phyloP scores from a whole-genome alignment of 768 basidiomycete genomes.

The Pleurotus cornucopiae region DNA sequence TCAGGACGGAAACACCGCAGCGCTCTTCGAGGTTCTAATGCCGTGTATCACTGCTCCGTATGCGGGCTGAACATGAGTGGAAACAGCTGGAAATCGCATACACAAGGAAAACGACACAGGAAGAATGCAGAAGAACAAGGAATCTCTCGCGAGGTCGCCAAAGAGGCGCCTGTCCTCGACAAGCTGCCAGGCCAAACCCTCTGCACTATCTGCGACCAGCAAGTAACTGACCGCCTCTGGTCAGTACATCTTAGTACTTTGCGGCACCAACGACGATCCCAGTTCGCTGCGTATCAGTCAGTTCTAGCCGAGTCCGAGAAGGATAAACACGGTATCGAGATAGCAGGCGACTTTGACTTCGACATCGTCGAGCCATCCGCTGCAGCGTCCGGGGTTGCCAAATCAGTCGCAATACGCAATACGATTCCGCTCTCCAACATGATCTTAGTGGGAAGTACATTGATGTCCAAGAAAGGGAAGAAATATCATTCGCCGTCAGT shows the following conservation, averaged over 20 bases:
- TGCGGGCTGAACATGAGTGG: conserved; percentile 24
- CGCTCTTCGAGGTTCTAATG: conserved; percentile 18
- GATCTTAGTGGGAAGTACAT: conserved; percentile 19
- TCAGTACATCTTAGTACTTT: conserved; percentile 21
- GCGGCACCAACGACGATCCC: conserved; percentile 31
- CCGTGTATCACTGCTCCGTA: conserved; percentile 23
- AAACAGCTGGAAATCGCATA: conserved; percentile 22
- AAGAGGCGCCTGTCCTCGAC: conserved; percentile 21
- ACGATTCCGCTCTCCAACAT: conserved; percentile 25
- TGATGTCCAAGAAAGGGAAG: conserved; percentile 27
- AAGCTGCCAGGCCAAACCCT: conserved; percentile 15
- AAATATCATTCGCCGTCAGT: conserved; percentile 19
- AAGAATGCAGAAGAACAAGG: conserved; percentile 13
- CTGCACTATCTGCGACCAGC: conserved; percentile 25
- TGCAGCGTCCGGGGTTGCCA: conserved; percentile 19
- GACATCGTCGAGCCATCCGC: conserved; percentile 38
- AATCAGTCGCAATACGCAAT: conserved; percentile 21
- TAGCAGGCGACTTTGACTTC: conserved; percentile 45
- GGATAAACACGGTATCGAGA: conserved; percentile 47
- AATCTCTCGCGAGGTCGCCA: conserved; percentile 22
- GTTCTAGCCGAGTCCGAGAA: conserved; percentile 48
- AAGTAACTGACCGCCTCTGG: conserved; percentile 26
- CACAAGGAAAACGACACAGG: conserved; percentile 16
- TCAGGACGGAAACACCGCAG: conserved; percentile 23
- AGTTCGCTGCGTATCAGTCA: conserved; percentile 25